Base-by-base conservation (phyloP, 164 flowering plant genomes). In the Chimonanthus praecox region DNA sequence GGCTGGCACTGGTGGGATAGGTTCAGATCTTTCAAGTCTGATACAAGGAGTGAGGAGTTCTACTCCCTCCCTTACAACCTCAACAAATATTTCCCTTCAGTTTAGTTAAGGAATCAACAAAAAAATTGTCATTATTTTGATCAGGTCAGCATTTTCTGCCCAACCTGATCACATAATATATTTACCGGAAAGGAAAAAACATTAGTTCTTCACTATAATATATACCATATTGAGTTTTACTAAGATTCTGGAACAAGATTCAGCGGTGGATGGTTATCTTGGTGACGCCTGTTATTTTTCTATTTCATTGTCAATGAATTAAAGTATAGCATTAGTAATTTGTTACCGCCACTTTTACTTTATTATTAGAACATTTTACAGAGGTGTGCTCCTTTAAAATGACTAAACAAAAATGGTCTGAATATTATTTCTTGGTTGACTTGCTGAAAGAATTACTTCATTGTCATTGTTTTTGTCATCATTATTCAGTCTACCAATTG, bases 1-100 rank as follows among this genome's bases (percentile, higher is more conserved):
- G 99, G 98, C 8, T 80, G 88, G 78, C 94, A 90, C 46, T 96
- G 98, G 97, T 94, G 97, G 99, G 90, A 67, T 45, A 92, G 83
- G 86, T 94, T 88, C 83, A 83, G 85, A 70, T 54, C 66, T 48
- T 94, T 80, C 75, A 78, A 78, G n/a, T 49, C 79, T 0, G 99
- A 96, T 67, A 67, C 84, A 0, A 85, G 97, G 65, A 93, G 88
- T 58, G 97, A 82, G 47, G 99, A 96, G 72, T 94, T 96, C 64
- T 96, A 94, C 73, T 79, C 90, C 2, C 86, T 96, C 66, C 99
- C 99, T 13, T 87, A 62, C 77, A 87, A 85, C 67, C 91, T 96
- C 2, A 86, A 87, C 77, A 90, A 88, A 77, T 85, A 84, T 75
- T 96, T 96, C 85, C 99, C 99, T 13, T 89, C 98, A 21, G 54